Percentiles rank a stretch among this genome's conserved stretches.
These are phyloP conservation scores for Ustilago crameri DNA, from an alignment of 1,284 basidiomycete genomes.

Conservation along the genomic window DNA sequence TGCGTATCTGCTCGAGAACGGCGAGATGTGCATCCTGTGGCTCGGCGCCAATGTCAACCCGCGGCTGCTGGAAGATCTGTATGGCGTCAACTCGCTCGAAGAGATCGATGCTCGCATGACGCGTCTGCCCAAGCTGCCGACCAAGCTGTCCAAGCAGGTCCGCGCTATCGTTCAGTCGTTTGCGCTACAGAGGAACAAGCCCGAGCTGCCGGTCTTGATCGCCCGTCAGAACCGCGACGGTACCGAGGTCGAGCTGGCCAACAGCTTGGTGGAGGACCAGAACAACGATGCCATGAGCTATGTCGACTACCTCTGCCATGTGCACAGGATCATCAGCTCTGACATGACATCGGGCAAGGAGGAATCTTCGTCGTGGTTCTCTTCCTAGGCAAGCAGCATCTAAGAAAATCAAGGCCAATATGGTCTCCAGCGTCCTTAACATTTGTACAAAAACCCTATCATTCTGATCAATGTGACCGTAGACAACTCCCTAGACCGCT, in stretches of 20 bases:
- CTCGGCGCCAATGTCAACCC: slow-evolving; percentile 84
- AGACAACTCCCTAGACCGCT: no score
- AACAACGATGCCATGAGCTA: slow-evolving; percentile 87
- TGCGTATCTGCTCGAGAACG: slow-evolving; percentile 93
- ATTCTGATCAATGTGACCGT: no score
- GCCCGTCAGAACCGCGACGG: slow-evolving; percentile 94
- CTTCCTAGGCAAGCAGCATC: slow-evolving; percentile 7
- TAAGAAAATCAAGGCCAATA: neutral
- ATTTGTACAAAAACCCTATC: neutral
- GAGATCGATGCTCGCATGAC: slow-evolving; percentile 79
- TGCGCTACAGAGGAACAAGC: slow-evolving; percentile 74
- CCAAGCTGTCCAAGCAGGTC: slow-evolving; percentile 83
- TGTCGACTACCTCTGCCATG: slow-evolving; percentile 67
- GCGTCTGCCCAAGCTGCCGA: slow-evolving; percentile 79
- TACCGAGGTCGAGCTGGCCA: slow-evolving; percentile 92
- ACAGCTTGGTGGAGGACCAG: slow-evolving; percentile 95
- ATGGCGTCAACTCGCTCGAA: slow-evolving; percentile 83
- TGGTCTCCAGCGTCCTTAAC: neutral
- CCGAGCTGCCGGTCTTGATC: slow-evolving; percentile 77
- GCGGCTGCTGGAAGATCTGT: slow-evolving; percentile 84
- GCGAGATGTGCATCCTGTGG: slow-evolving; percentile 90
- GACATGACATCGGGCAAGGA: slow-evolving; percentile 57
- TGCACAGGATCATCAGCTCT: slow-evolving; percentile 64
- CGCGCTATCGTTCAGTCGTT: slow-evolving; percentile 83
- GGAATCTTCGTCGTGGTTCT: slow-evolving; percentile 50